Base-by-base conservation (phyloP, 441 rosid genomes). In the Gossypium schwendimanii region DNA sequence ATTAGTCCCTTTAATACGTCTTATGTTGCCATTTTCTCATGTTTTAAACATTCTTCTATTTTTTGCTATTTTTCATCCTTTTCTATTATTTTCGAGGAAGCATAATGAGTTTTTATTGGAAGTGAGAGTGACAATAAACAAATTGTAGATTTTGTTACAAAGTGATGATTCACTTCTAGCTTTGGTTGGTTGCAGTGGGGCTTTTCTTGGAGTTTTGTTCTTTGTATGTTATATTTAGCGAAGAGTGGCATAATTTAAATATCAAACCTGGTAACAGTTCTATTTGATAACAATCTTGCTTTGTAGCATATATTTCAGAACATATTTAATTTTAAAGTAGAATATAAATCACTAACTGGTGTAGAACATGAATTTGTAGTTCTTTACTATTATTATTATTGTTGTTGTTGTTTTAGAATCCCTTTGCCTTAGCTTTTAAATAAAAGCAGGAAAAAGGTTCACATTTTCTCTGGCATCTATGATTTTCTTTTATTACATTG, bases 1-100 rank as follows among this genome's bases (percentile, higher is more conserved):
- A 31, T 23, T 60, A n/a, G 47, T 45, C 26, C 15, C 21, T 17
- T 26, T 60, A 2, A 28, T 10, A 33, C 31, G 15, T 14, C 26
- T 72, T n/a, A 28, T 75, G 10, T 20, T 73, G 23, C 49, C 6
- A 28, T 67, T 50, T 52, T 26, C 17, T 6, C 15, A 28, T 70
- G 47, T 60, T 68, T 79, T 31, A 68, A 1, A 50, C 55, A 55
- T 65, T 55, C 33, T 73, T 73, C 58, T 65, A 24, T 54, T 65
- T n/a, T 65, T n/a, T 57, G 17, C 66, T 62, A 55, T 77, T 64
- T 12, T 70, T 44, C 36, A 45, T 64, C 28, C 18, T 5, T 45
- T 20, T 52, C 20, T 57, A 49, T 49, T 49, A 24, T 67, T n/a
- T 33, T 67, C 1, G 5, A 10, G 71, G 70, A 67, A 64, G 33